Evolutionary conservation across 2,329 filamentous ascomycete genomes (phyloP).

Genomic region (Trichoderma harzianum): DNA sequence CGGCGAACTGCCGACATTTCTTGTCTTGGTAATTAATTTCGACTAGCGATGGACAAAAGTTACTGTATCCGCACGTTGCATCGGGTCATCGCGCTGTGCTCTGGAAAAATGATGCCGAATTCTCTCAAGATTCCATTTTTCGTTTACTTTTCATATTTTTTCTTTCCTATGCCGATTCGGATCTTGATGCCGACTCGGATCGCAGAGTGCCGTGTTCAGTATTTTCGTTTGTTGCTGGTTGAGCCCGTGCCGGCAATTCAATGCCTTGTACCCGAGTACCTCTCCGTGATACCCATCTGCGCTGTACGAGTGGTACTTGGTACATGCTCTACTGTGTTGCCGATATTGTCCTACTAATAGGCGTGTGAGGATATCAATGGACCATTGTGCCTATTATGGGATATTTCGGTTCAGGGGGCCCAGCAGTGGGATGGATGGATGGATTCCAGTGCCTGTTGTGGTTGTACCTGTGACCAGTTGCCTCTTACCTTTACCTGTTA

Average conservation of each 20-base stretch:
- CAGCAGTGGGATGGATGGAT: not conserved
- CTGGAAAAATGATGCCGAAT: not conserved
- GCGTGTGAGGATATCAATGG: not conserved
- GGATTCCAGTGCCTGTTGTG: not conserved
- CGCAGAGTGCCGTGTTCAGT: not conserved
- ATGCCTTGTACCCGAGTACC: not conserved
- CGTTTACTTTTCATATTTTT: not conserved
- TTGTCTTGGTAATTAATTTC: not conserved
- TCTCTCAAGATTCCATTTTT: not conserved
- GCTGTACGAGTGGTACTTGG: not conserved
- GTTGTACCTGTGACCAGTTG: not conserved
- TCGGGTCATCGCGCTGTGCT: not conserved
- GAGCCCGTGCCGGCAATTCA: not conserved
- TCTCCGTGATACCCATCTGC: not conserved
- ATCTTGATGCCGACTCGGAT: not conserved
- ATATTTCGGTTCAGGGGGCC: not conserved
- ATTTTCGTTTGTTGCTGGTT: not conserved
- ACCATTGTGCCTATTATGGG: not conserved
- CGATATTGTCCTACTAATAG: not conserved
- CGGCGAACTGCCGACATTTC: conserved; percentile 4
- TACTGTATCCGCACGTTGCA: not conserved
- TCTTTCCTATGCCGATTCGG: not conserved
- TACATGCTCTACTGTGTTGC: not conserved
- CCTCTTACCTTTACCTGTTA: not conserved
- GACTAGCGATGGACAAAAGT: not conserved